Evolutionary conservation across 306 rosid species (phyloP).

Genomic region (Lupinus albus): DNA sequence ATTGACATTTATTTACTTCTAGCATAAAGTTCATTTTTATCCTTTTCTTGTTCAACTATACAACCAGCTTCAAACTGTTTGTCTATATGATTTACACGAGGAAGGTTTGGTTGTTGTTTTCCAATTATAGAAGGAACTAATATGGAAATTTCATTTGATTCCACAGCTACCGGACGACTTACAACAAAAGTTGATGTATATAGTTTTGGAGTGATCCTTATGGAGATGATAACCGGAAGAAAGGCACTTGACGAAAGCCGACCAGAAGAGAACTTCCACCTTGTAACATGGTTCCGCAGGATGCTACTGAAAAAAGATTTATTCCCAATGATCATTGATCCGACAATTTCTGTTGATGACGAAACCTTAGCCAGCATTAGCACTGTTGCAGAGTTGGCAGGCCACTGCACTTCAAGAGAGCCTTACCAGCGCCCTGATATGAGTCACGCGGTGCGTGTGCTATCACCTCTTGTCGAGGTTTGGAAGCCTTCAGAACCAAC

Average conservation of each 20-base stretch:
- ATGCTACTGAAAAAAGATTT: conserved; percentile 49
- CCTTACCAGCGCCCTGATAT: conserved; percentile 86
- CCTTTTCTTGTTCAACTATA: neutral
- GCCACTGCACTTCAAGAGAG: conserved; percentile 81
- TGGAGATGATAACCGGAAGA: conserved; percentile 86
- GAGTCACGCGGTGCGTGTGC: conserved; percentile 75
- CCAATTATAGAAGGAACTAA: conserved; percentile 2
- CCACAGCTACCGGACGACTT: conserved; percentile 81
- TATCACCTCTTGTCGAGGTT: conserved; percentile 71
- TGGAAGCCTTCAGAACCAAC: conserved; percentile 71
- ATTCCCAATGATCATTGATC: conserved; percentile 58
- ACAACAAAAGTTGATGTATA: conserved; percentile 82
- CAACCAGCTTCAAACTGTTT: too few relatives aligned
- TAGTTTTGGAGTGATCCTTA: conserved; percentile 91
- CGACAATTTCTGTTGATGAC: conserved; percentile 55
- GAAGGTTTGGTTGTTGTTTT: too few relatives aligned
- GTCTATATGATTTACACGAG: too few relatives aligned
- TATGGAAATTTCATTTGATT: conserved; percentile 7
- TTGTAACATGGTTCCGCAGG: conserved; percentile 81
- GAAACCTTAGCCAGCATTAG: conserved; percentile 56
- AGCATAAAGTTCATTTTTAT: neutral
- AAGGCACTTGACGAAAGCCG: conserved; percentile 72
- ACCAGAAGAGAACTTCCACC: conserved; percentile 80
- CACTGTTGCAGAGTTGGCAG: conserved; percentile 74
- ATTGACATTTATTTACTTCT: neutral